These are phyloP conservation scores for Austroboletus eburneus DNA, from an alignment of 768 basidiomycete genomes.

Conservation along the genomic window DNA sequence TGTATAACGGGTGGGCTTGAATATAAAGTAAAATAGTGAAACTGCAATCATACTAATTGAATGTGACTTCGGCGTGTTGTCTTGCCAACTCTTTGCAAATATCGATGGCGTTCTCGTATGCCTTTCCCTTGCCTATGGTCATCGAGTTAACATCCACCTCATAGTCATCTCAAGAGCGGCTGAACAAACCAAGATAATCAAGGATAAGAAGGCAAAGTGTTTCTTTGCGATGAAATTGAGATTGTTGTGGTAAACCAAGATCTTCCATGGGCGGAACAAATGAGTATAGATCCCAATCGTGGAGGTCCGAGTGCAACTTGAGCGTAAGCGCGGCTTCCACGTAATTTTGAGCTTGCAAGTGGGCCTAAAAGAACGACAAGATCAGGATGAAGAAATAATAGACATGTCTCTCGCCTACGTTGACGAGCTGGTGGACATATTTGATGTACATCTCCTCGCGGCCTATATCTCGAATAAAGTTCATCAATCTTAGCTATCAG, in stretches of 20 bases:
- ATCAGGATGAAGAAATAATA: neutral
- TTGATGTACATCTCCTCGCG: slow-evolving; percentile 93
- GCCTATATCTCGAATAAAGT: slow-evolving; percentile 89
- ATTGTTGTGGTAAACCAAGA: slow-evolving; percentile 85
- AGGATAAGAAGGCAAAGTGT: slow-evolving; percentile 86
- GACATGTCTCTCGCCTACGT: slow-evolving; percentile 45
- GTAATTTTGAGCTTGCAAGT: slow-evolving; percentile 83
- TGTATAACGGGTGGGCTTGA: slow-evolving; percentile 29
- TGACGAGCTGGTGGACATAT: slow-evolving; percentile 93
- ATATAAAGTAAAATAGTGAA: neutral
- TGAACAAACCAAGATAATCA: slow-evolving; percentile 77
- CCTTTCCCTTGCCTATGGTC: slow-evolving; percentile 81
- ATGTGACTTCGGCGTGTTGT: slow-evolving; percentile 87
- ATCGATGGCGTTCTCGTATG: slow-evolving; percentile 93
- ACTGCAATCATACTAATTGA: slow-evolving; percentile 68
- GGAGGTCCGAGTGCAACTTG: slow-evolving; percentile 90
- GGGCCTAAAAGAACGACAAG: slow-evolving; percentile 53
- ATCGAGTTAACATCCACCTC: slow-evolving; percentile 2
- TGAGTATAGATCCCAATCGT: slow-evolving; percentile 81
- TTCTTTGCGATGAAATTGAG: slow-evolving; percentile 92
- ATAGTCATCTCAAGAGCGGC: neutral
- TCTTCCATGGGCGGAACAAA: slow-evolving; percentile 89
- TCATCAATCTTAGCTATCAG: slow-evolving; percentile 77
- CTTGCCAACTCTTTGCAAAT: slow-evolving; percentile 88
- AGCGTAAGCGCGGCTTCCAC: slow-evolving; percentile 92